Evolutionary conservation across 768 basidiomycete genomes (phyloP), one percentile per base, ranked within the genome.

Genomic region (Auricularia auricula-judae): DNA sequence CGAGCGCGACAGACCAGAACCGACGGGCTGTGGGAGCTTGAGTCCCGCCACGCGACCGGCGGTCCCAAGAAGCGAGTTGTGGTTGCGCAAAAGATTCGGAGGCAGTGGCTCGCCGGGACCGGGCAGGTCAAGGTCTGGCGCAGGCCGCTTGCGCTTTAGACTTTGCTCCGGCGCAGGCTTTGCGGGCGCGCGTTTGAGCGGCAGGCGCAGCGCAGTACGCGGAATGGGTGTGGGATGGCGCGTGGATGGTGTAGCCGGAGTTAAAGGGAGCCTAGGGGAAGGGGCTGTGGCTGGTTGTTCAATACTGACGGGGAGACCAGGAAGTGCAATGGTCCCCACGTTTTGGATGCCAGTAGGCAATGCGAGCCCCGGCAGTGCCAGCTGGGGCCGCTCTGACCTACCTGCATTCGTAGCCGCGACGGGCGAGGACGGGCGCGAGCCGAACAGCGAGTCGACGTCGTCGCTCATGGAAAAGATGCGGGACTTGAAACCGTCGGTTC

Each of bases 301-400:
- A 88, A 79, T 80, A 65, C 34, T 23, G 76, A 79, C 81, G 80
- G 88, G 89, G 89, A 88, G 89, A 84, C 89, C 90, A 91, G 88
- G 88, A 89, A 91, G 90, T 91, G 90, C 90, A 91, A 91, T 91
- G 88, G 89, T 87, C 89, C 89, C 89, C 89, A 92, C 90, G 84
- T 92, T 91, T 88, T 88, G 82, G 86, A 81, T 77, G 76, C 62
- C 59, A 56, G 43, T 59, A 61, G 78, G 75, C 75, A 74, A 70
- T 67, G 72, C 66, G 66, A 75, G 74, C 70, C 80, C 77, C 70
- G 86, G 84, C 60, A 88, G 78, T 62, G 86, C 86, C 73, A 86
- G 47, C 21, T 16, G 5, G 18, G 23, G 76, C 59, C 84, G 84
- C 66, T 83, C 82, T 77, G 86, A 86, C 86, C 87, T 89, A 86